Base-by-base conservation (phyloP, 352 stramenopile species). In the Phytophthora parvispora region DNA sequence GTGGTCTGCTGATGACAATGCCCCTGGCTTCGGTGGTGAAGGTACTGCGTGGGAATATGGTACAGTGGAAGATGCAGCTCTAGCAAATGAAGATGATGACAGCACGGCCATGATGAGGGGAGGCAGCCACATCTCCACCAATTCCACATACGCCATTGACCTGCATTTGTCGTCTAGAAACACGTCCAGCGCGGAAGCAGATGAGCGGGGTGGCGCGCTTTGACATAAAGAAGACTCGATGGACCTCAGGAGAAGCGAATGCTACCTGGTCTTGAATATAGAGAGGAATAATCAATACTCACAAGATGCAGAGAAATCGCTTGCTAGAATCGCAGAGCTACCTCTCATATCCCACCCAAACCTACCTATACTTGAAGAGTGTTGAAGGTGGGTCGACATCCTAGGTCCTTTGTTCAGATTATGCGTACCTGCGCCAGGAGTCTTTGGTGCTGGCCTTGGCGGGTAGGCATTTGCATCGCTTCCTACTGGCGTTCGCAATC, bases 121-220 rank as follows among this genome's bases (percentile, higher is more conserved):
- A 43, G 48, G 2, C 38, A 55, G 43, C 20, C 65, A 65, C 34
- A 77, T 83, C 42, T 86, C 79, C 7, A 89, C 80, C 18, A 77
- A 86, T 50, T 90, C 78, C 15, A 73, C 63, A 24, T 90, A 91
- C 54, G 75, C 72, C 42, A 90, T 91, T 29, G 81, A 90, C 55
- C 55, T 90, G 31, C 69, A 65, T 36, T 65, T 64, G 47, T 68
- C 66, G 10, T 69, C 53, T 55, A 60, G 55, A 64, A 58, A 75
- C 61, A 55, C 61, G 22, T 64, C 57, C 51, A 69, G 57, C 34
- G 67, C 57, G 6, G 60, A 72, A 18, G 34, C 60, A 38, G 49
- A 47, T n/a, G 47, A 76, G 64, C 61, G 56, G 50, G 61, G 48
- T 62, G 60, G 60, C 42, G 42, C 58, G 42, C 36, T 72, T 45